A percentile compares a stretch with the other conserved stretches of the same genome.
These are phyloP conservation scores for Fusarium camptoceras DNA, from an alignment of 2,329 filamentous ascomycete genomes.

Conservation along the genomic window DNA sequence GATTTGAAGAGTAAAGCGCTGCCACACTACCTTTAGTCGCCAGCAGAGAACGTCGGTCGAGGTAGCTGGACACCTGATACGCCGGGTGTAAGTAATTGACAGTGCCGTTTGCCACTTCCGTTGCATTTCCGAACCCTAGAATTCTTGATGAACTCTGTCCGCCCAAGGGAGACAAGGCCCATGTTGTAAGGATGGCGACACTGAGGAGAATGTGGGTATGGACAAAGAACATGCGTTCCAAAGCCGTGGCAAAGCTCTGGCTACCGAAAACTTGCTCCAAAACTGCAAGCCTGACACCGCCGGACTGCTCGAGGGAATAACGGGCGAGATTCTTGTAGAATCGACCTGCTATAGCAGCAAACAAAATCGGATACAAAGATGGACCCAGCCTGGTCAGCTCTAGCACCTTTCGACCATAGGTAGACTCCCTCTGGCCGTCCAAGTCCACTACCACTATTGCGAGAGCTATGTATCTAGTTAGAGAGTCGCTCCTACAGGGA, in stretches of 20 bases:
- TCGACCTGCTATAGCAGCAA: neutral
- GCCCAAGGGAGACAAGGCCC: neutral
- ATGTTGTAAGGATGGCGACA: neutral
- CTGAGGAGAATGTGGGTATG: neutral
- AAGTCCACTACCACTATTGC: neutral
- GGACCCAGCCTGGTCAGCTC: neutral
- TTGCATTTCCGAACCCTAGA: neutral
- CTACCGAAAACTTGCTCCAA: neutral
- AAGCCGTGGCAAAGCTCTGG: neutral
- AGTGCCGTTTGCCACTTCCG: neutral
- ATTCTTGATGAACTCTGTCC: conserved; percentile 4
- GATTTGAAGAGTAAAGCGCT: neutral
- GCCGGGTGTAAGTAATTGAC: neutral
- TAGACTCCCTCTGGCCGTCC: neutral
- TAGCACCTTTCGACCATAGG: neutral
- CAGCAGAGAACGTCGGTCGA: neutral
- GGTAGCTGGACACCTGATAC: neutral
- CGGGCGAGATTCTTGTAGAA: neutral
- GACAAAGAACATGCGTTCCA: neutral
- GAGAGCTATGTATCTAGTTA: neutral
- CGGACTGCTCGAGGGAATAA: neutral
- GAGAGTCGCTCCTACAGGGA: rapidly evolving
- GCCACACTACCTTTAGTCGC: neutral
- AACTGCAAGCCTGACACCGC: neutral
- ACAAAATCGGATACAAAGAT: neutral